A percentile compares a stretch with the other conserved stretches of the same genome.
phyloP scores from a whole-genome alignment of 2,329 filamentous ascomycete genomes.

The Hypoxylon sp. region DNA sequence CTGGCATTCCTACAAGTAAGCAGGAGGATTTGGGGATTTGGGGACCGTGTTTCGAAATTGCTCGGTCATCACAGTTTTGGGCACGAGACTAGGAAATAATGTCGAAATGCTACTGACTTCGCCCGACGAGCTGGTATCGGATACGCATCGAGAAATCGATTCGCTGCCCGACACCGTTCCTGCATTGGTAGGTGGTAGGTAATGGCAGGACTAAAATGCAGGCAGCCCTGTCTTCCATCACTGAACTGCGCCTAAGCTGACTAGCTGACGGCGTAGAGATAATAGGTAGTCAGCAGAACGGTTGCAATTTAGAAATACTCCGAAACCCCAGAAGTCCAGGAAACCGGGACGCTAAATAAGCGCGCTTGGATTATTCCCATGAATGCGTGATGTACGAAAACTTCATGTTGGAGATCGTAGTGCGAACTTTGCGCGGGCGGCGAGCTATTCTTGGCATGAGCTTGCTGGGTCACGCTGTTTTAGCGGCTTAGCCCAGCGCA shows the following conservation, averaged over 20 bases:
- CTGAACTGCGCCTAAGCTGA: constrained; percentile 24
- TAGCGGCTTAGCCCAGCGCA: constrained; percentile 12
- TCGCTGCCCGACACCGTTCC: constrained; percentile 26
- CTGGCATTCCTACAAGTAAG: constrained; percentile 31
- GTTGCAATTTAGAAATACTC: constrained; percentile 43
- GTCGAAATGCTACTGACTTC: constrained; percentile 12
- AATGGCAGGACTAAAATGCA: constrained; percentile 24
- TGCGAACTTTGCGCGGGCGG: constrained; percentile 3
- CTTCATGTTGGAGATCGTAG: constrained; percentile 10
- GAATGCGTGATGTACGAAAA: constrained; percentile 21
- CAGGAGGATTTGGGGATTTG: constrained; percentile 40
- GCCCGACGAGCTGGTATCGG: constrained; percentile 34
- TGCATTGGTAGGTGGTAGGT: constrained; percentile 30
- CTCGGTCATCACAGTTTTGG: constrained; percentile 30
- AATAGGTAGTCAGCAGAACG: constrained; percentile 33
- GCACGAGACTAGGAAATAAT: constrained; percentile 27
- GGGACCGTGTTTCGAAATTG: constrained; percentile 39
- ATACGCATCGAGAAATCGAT: constrained; percentile 26
- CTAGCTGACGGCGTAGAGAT: constrained; percentile 20
- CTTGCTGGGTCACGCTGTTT: constrained; percentile 17
- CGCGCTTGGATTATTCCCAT: constrained; percentile 22
- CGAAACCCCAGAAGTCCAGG: constrained; percentile 41
- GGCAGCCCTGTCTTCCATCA: constrained; percentile 31
- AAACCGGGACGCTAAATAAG: constrained; percentile 35
- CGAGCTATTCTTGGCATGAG: constrained; percentile 22